These are phyloP conservation scores for Colletotrichum viniferum DNA, from an alignment of 2,329 filamentous ascomycete species.

Conservation along the genomic window DNA sequence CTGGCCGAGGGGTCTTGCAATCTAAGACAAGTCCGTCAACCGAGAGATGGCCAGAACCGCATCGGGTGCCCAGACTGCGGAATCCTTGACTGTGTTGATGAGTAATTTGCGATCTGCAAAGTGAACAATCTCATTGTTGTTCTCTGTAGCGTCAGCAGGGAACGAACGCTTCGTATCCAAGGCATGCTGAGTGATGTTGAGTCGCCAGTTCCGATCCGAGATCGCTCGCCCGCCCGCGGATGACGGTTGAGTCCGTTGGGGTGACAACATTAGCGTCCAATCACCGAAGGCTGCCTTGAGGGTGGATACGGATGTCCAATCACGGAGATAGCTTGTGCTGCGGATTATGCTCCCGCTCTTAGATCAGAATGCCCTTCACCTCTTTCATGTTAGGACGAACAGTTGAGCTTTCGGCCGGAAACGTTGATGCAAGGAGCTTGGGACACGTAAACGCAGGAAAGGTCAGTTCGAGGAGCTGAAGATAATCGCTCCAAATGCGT, in stretches of 20 bases:
- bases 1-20: not conserved
- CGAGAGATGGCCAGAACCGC: not conserved
- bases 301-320: not conserved
- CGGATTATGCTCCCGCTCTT: not conserved
- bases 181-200: not conserved
- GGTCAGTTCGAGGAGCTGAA: not conserved
- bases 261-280: not conserved
- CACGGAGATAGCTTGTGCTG: not conserved
- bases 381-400: not conserved
- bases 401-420: not conserved
- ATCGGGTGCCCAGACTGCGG: not conserved
- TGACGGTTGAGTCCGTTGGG: constrained; percentile 1
- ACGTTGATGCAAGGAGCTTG: not conserved
- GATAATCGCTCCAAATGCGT: constrained; percentile 2
- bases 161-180: not conserved
- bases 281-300: not conserved
- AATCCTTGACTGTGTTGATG: not conserved
- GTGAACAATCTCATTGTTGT: constrained; percentile 12
- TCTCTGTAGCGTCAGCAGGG: no score
- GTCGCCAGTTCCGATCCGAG: not conserved
- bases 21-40: constrained; percentile 13
- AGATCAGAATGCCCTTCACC: not conserved
- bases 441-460: not conserved
- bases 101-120: not conserved
- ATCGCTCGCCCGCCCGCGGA: not conserved